Evolutionary conservation across 2,329 filamentous ascomycete species (phyloP).

Genomic region (Ustilaginoidea virens): DNA sequence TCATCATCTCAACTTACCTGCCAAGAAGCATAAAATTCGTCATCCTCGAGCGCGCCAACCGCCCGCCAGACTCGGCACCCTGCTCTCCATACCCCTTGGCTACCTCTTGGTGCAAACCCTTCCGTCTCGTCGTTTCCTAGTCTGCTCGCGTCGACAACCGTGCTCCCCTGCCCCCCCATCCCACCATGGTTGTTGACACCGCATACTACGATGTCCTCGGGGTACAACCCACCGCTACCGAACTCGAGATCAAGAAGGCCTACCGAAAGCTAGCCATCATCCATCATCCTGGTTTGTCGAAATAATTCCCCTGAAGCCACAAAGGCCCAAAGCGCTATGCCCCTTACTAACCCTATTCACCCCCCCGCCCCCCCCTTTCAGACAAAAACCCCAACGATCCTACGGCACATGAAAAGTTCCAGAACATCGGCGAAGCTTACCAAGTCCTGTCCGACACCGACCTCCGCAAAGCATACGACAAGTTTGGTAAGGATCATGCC

Average conservation of each 20-base stretch:
- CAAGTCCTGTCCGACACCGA: conserved; percentile 77
- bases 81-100: no score
- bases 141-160: not conserved
- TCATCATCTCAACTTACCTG: no score
- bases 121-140: no score
- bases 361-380: conserved; percentile 17
- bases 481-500: conserved; percentile 89
- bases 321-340: no score
- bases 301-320: no score
- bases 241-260: conserved; percentile 92
- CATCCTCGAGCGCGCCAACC: no score
- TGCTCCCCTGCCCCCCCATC: conserved; percentile 1
- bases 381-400: conserved; percentile 98
- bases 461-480: conserved; percentile 85
- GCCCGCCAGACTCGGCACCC: no score
- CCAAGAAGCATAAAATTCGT: no score
- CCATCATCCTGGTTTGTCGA: conserved; percentile 61
- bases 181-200: conserved; percentile 72
- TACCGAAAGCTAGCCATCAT: conserved; percentile 91
- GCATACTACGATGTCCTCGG: conserved; percentile 78
- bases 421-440: conserved; percentile 63
- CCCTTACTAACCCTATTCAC: no score
- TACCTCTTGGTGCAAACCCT: no score
- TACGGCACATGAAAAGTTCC: conserved; percentile 85
- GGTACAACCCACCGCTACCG: conserved; percentile 70